A percentile compares a stretch with the other conserved stretches of the same genome.
These are phyloP conservation scores for Penicillium coprophilum DNA, from an alignment of 495 filamentous ascomycete genomes.

Conservation along the genomic window DNA sequence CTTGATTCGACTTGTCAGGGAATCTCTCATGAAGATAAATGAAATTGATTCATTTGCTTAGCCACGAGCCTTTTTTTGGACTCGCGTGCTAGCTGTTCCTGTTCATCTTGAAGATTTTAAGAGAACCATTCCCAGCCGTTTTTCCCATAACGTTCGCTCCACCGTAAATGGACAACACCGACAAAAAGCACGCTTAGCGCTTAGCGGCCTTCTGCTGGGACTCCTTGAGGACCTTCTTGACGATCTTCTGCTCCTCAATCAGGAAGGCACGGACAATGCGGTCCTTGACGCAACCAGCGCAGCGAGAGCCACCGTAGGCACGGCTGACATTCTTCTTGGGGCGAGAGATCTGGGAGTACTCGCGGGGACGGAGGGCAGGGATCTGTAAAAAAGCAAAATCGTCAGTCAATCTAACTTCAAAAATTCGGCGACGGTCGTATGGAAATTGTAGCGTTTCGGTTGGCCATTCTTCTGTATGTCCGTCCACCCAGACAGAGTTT, in stretches of 20 bases:
- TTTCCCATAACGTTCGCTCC: slow-evolving; percentile 45
- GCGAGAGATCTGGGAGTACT: slow-evolving; percentile 92
- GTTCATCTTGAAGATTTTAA: slow-evolving; percentile 37
- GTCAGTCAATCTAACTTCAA: slow-evolving; percentile 23
- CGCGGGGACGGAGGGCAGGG: slow-evolving; percentile 93
- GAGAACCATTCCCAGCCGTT: slow-evolving; percentile 37
- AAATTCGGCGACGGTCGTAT: slow-evolving; percentile 9
- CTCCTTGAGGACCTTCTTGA: slow-evolving; percentile 99
- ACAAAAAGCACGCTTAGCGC: slow-evolving; percentile 48
- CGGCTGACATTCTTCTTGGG: slow-evolving; percentile 99
- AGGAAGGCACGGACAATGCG: slow-evolving; percentile 94
- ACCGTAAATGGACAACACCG: slow-evolving; percentile 45
- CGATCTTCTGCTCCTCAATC: slow-evolving; percentile 99
- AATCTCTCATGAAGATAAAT: slow-evolving; percentile 33
- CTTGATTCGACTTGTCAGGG: slow-evolving; percentile 20
- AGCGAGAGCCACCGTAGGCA: slow-evolving; percentile 96
- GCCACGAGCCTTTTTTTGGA: slow-evolving; percentile 24
- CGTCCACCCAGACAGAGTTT: slow-evolving; percentile 17
- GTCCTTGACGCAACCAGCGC: slow-evolving; percentile 98
- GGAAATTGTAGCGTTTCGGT: slow-evolving; percentile 12
- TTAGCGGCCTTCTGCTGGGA: slow-evolving; percentile 71
- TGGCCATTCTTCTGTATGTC: slow-evolving; percentile 8
- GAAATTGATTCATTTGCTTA: slow-evolving; percentile 41
- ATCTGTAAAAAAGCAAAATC: slow-evolving; percentile 54
- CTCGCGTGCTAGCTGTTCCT: slow-evolving; percentile 34